Conservation (phyloP, 1,284 basidiomycete species). For the Ceratobasidium papillatum region DNA sequence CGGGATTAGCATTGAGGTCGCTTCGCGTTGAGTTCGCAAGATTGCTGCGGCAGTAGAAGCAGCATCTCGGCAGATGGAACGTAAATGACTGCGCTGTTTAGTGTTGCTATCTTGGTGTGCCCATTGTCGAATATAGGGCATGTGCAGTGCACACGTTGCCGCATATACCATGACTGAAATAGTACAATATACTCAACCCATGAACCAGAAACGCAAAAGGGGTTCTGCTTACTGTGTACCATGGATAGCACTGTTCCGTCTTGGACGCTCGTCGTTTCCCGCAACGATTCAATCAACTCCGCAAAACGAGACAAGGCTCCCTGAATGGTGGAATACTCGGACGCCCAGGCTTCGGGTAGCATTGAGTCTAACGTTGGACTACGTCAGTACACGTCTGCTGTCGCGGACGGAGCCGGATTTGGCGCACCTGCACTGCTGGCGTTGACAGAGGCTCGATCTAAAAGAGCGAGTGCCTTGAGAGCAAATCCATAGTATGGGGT, state of each 20-base stretch:
- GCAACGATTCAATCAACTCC: neutral
- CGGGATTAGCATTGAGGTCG: neutral
- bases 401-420: neutral
- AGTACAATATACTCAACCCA: neutral
- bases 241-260: conserved; percentile 17
- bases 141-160: conserved; percentile 33
- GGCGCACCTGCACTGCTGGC: conserved; percentile 30
- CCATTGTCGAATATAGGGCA: conserved; percentile 38
- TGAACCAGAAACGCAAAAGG: neutral
- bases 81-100: conserved; percentile 9
- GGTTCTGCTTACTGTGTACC: conserved; percentile 20
- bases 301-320: conserved; percentile 5
- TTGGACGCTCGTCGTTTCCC: conserved; percentile 4
- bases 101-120: conserved; percentile 11
- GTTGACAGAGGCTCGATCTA: conserved; percentile 27
- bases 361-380: conserved; percentile 7
- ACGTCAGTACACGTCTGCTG: neutral
- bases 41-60: conserved; percentile 28
- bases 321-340: conserved; percentile 19
- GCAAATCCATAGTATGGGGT: conserved; percentile 14
- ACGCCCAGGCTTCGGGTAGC: conserved; percentile 25
- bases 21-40: conserved; percentile 11
- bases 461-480: conserved; percentile 23
- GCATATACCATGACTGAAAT: conserved; percentile 33
- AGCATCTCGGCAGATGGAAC: conserved; percentile 21